Base-by-base conservation (phyloP, 441 rosid genomes). In the Monsonia emarginata region DNA sequence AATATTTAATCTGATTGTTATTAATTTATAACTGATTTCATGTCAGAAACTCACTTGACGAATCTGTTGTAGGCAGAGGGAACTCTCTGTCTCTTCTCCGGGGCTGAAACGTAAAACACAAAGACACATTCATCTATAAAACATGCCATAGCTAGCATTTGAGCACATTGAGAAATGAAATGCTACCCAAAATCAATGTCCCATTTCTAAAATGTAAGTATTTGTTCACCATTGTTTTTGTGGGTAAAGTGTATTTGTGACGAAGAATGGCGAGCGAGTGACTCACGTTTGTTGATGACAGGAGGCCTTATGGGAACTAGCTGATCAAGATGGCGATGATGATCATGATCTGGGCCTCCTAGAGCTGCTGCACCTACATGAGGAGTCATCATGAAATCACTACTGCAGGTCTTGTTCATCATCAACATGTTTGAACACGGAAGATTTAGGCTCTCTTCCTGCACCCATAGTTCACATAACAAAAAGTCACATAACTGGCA, bases 41-140 rank as follows among this genome's bases (percentile, higher is more conserved):
- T 40, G 48, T 38, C 44, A 38, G 2, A 38, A 38, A 74, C 95
- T 84, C 73, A 93, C 97, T 90, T 93, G 85, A 93, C 90, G 81
- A 93, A 93, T 78, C 98, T 90, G 82, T 44, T 44, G 50, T 44
- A 44, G 50, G 50, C 50, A 0, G 50, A 44, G 3, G 50, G 50
- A n/a, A 44, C 96, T 87, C 98, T 85, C 82, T 90, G 97, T 83
- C 98, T 82, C 86, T 92, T 92, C 83, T 92, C 97, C 40, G 98
- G 98, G 69, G 96, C 98, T 92, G 97, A 64, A 11, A 11, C 58
- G 38, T 5, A 5, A n/a, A n/a, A n/a, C n/a, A 5, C n/a, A n/a
- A n/a, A n/a, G n/a, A n/a, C n/a, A n/a, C n/a, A 4, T 32, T 32
- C 9, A 32, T 32, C 9, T 10, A 32, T 32, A 32, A 32, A 32